Evolutionary conservation across 2,329 filamentous ascomycete genomes (phyloP).

Genomic region (Talaromyces sp.): DNA sequence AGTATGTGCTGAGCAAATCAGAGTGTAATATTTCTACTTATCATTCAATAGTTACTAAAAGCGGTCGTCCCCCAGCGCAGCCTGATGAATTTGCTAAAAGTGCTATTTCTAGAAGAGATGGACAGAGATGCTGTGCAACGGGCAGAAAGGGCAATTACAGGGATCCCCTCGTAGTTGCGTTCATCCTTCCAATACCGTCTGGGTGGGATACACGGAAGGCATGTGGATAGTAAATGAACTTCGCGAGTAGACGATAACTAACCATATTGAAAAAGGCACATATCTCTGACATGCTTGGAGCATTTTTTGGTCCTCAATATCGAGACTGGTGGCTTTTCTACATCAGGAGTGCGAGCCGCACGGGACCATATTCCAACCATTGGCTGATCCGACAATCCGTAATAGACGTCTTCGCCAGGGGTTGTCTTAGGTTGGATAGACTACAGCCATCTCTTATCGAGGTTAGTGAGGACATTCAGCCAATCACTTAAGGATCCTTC

Average conservation of each 20-base stretch:
- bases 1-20: neutral
- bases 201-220: neutral
- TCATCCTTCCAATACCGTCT: neutral
- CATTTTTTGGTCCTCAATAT: conserved; percentile 7
- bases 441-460: neutral
- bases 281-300: neutral
- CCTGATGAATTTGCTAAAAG: neutral
- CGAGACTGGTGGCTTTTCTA: conserved; percentile 4
- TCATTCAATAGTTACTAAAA: neutral
- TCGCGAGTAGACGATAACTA: neutral
- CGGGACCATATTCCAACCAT: neutral
- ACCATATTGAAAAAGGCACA: neutral
- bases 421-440: neutral
- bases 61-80: neutral
- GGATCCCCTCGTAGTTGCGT: neutral
- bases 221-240: neutral
- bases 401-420: neutral
- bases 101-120: neutral
- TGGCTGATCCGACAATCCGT: neutral
- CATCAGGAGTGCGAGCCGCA: neutral
- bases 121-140: neutral
- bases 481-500: neutral
- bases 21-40: neutral
- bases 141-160: neutral
- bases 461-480: neutral